Percentiles rank a stretch among this genome's conserved stretches.
phyloP scores from a whole-genome alignment of 371 early-diverging fungal species.

The Synchytrium microbalum region DNA sequence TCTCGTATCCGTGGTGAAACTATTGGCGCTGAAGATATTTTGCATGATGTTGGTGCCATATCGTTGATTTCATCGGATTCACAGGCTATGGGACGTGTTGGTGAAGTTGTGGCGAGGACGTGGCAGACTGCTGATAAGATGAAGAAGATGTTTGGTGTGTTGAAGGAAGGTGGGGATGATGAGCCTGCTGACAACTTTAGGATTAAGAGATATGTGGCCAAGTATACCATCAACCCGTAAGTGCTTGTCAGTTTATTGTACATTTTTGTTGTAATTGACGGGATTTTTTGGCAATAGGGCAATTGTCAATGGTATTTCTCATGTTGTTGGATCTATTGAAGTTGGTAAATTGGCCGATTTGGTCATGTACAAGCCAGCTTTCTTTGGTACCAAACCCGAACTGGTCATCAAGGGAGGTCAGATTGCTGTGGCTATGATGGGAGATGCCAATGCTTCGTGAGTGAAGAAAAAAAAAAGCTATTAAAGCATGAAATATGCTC shows the following conservation, averaged over 20 bases:
- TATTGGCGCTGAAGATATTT: slow-evolving; percentile 86
- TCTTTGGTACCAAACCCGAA: slow-evolving; percentile 83
- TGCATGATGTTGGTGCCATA: slow-evolving; percentile 89
- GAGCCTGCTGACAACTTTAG: slow-evolving; percentile 33
- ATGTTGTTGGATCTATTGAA: slow-evolving; percentile 85
- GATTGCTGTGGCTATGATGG: slow-evolving; percentile 73
- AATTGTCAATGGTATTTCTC: slow-evolving; percentile 77
- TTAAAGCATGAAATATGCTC: not conserved
- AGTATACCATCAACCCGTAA: slow-evolving; percentile 92
- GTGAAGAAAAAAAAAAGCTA: slow-evolving; percentile 4
- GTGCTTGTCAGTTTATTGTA: slow-evolving; percentile 16
- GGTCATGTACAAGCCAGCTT: slow-evolving; percentile 70
- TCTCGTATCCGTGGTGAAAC: slow-evolving; percentile 91
- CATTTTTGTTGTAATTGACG: slow-evolving; percentile 1
- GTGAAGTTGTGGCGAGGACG: slow-evolving; percentile 80
- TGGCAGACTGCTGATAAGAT: slow-evolving; percentile 93
- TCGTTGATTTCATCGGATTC: slow-evolving; percentile 83
- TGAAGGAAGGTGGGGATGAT: slow-evolving; percentile 28
- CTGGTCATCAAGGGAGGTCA: slow-evolving; percentile 80
- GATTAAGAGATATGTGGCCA: slow-evolving; percentile 72
- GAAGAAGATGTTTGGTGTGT: slow-evolving; percentile 69
- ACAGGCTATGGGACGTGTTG: slow-evolving; percentile 92
- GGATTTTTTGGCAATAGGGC: slow-evolving; percentile 43
- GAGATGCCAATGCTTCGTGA: slow-evolving; percentile 79
- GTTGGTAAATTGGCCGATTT: slow-evolving; percentile 87